Evolutionary conservation across 768 basidiomycete genomes (phyloP), one percentile per base, ranked within the genome.

Genomic region (Pleurotus cornucopiae): DNA sequence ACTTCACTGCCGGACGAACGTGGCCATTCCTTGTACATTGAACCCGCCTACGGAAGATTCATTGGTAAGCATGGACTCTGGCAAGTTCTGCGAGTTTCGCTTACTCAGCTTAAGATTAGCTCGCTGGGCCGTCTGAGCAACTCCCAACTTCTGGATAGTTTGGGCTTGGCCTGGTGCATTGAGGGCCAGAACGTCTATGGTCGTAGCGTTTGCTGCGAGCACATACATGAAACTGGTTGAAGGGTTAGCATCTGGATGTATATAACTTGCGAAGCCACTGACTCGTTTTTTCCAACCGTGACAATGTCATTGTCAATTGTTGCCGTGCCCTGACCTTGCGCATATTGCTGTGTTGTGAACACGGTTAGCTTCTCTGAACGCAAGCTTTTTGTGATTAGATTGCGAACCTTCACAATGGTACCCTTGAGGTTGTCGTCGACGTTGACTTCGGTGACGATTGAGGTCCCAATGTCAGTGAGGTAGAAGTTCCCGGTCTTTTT

Each of bases 401-500:
- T 4, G 61, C 63, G 16, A 30, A 73, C 76, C 67, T 73, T 76
- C 43, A 79, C 76, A 41, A 81, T 73, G n/a, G 69, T 66, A 4
- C 69, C 74, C 54, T 71, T 70, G 26, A 81, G 69, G 58, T 78
- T 75, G 58, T 68, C 64, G 62, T 78, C 74, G 45, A 82, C 71
- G 45, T 71, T 69, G 40, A 79, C 72, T 66, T 81, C 80, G 0
- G 78, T 80, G 41, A 75, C 64, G 6, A 64, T 63, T 3, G 72
- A 62, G 37, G 75, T 76, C 2, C 62, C 69, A 41, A 76, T 73
- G 55, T 78, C 76, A 26, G 71, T 77, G 13, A 78, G 61, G 63
- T 74, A 78, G 66, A 74, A 78, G 63, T 73, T 76, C 3, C 73
- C 73, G 0, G 74, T 76, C 65, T 72, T 68, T 40, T 61, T 57